Percentiles rank a stretch among this genome's conserved stretches.
Conservation (phyloP, 192 early-diverging fungal species). For the Podila horticola region DNA sequence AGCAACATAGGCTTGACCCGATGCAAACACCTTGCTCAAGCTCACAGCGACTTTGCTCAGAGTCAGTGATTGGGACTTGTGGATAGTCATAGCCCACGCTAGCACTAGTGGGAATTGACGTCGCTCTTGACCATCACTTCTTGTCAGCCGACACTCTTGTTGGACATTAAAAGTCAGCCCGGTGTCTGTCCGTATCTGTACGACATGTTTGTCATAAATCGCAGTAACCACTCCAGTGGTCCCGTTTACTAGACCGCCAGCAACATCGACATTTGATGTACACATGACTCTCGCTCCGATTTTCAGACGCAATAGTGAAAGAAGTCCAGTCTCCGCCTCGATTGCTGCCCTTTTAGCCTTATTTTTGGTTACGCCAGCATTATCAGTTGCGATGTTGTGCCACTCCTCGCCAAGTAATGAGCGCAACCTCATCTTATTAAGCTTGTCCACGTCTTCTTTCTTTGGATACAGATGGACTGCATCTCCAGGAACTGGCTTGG, state of each 20-base stretch:
- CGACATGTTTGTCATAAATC: not conserved
- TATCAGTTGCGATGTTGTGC: not conserved
- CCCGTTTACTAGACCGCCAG: conserved; percentile 16
- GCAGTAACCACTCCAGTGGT: conserved; percentile 1
- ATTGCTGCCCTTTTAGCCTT: not conserved
- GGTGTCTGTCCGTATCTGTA: conserved; percentile 7
- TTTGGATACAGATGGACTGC: conserved; percentile 1
- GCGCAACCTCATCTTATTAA: not conserved
- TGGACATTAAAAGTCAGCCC: conserved; percentile 3
- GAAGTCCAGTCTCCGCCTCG: conserved; percentile 9
- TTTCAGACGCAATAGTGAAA: not conserved
- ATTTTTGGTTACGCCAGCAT: conserved; percentile 2
- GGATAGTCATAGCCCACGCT: conserved; percentile 17
- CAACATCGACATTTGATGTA: conserved; percentile 15
- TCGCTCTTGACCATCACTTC: conserved; percentile 5
- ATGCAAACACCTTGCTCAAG: not conserved
- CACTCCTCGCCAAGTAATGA: not conserved
- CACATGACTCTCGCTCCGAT: conserved; percentile 19
- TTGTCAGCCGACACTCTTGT: conserved; percentile 9
- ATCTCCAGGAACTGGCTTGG: not conserved
- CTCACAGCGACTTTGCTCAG: conserved; percentile 3
- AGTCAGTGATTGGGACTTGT: conserved; percentile 10
- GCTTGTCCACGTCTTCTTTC: not conserved
- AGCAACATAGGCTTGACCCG: conserved; percentile 21
- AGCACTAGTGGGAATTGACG: conserved; percentile 17